A percentile compares a stretch with the other conserved stretches of the same genome.
Conservation (phyloP, 257 asterid species). For the Solanum gandarillasii region DNA sequence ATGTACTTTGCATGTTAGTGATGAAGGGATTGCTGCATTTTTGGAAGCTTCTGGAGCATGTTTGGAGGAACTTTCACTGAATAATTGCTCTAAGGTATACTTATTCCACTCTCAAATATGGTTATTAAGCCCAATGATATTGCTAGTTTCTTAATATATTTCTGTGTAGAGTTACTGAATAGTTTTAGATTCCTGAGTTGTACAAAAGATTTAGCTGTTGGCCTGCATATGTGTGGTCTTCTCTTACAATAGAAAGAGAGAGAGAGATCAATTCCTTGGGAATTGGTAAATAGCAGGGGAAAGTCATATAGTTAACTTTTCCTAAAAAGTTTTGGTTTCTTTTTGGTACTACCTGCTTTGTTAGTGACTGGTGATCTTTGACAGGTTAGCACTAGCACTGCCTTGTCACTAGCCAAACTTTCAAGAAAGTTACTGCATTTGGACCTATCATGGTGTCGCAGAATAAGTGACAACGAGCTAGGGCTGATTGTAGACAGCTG, state of each 20-base stretch:
- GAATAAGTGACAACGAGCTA: slow-evolving; percentile 43
- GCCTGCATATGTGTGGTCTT: neutral
- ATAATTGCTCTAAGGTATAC: slow-evolving; percentile 45
- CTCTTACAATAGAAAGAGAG: neutral
- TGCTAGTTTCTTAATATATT: neutral
- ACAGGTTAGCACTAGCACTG: slow-evolving; percentile 50
- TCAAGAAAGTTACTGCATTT: slow-evolving; percentile 42
- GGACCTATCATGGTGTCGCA: slow-evolving; percentile 81
- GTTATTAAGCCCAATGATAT: neutral
- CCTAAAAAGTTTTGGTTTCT: neutral
- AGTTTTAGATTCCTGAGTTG: neutral
- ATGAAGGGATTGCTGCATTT: slow-evolving; percentile 76
- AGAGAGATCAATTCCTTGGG: neutral
- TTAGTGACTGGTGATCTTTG: neutral
- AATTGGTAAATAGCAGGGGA: neutral
- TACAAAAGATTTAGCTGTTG: neutral
- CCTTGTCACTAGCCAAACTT: slow-evolving; percentile 50
- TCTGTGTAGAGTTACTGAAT: neutral
- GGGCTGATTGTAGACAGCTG: slow-evolving; percentile 74
- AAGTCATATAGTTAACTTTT: neutral
- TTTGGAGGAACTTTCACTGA: slow-evolving; percentile 58
- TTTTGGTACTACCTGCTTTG: neutral
- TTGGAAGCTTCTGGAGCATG: slow-evolving; percentile 67
- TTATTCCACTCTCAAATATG: neutral
- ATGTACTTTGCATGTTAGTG: slow-evolving; percentile 24